Conservation (phyloP, 208 protist genomes). For the Leishmania gerbilli region DNA sequence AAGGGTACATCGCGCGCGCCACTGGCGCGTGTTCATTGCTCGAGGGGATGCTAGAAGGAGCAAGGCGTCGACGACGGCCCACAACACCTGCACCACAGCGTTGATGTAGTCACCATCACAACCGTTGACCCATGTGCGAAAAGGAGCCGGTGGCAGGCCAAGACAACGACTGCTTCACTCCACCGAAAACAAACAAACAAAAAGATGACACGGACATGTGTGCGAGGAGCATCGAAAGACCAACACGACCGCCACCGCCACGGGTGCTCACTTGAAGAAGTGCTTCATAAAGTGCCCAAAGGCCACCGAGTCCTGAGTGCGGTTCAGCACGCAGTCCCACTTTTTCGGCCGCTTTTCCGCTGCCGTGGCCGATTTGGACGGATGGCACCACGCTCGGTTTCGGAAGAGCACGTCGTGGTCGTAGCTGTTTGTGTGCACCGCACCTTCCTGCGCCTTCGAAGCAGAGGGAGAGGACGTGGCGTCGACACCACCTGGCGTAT, state of each 20-base stretch:
- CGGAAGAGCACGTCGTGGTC: conserved; percentile 78
- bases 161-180: background rate
- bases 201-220: background rate
- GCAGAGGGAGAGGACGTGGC: background rate
- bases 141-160: background rate
- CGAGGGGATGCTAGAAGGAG: background rate
- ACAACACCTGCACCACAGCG: background rate
- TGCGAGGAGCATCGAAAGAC: background rate
- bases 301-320: conserved; percentile 46
- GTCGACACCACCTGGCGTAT: background rate
- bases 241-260: background rate
- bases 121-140: background rate
- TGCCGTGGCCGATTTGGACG: conserved; percentile 10
- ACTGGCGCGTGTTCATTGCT: background rate
- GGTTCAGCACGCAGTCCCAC: conserved; percentile 61
- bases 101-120: background rate
- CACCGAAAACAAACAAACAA: background rate
- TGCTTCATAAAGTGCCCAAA: conserved; percentile 71
- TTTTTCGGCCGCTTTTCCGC: conserved; percentile 40
- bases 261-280: conserved; percentile 52
- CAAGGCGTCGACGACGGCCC: background rate
- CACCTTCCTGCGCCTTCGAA: background rate
- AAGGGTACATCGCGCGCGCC: background rate
- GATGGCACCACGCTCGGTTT: conserved; percentile 42
- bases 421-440: conserved; percentile 37